These are phyloP conservation scores for Pestalotiopsis sp. DNA, from an alignment of 2,329 filamentous ascomycete species.

Conservation along the genomic window DNA sequence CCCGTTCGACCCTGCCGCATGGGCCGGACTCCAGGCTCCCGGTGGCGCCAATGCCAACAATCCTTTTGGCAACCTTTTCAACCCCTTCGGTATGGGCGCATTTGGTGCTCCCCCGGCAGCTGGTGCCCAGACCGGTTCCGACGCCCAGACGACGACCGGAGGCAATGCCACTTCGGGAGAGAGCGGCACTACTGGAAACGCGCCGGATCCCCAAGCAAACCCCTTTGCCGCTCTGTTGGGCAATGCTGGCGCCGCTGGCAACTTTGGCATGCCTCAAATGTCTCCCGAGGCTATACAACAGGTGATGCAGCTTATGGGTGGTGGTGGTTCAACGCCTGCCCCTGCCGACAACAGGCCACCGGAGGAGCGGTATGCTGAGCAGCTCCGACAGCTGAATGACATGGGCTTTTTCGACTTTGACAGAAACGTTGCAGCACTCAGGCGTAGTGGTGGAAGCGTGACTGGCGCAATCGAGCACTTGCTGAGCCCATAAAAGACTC, in stretches of 20 bases:
- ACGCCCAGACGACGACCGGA: conserved; percentile 19
- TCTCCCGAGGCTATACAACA: conserved; percentile 59
- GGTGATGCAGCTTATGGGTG: conserved; percentile 53
- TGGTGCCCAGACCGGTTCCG: conserved; percentile 28
- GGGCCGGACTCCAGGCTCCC: conserved; percentile 37
- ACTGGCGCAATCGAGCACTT: conserved; percentile 87
- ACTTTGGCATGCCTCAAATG: conserved; percentile 45
- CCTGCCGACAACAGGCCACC: conserved; percentile 84
- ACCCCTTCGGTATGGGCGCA: conserved; percentile 19
- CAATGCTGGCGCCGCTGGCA: conserved; percentile 32
- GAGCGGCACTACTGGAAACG: conserved; percentile 23
- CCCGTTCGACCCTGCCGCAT: conserved; percentile 42
- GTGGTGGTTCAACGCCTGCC: conserved; percentile 44
- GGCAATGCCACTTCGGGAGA: conserved; percentile 26
- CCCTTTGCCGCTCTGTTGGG: conserved; percentile 71
- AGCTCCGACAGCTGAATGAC: conserved; percentile 89
- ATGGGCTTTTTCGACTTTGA: conserved; percentile 99
- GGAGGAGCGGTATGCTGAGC: conserved; percentile 89
- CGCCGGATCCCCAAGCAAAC: conserved; percentile 51
- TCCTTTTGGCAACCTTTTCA: conserved; percentile 41
- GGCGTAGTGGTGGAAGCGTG: conserved; percentile 89
- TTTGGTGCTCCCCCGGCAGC: conserved; percentile 28
- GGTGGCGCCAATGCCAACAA: conserved; percentile 31
- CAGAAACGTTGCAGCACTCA: conserved; percentile 82
- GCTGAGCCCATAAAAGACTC: conserved; percentile 38